Conservation (phyloP, 2,329 filamentous ascomycete species). For the Arthrocladium fulminans region DNA sequence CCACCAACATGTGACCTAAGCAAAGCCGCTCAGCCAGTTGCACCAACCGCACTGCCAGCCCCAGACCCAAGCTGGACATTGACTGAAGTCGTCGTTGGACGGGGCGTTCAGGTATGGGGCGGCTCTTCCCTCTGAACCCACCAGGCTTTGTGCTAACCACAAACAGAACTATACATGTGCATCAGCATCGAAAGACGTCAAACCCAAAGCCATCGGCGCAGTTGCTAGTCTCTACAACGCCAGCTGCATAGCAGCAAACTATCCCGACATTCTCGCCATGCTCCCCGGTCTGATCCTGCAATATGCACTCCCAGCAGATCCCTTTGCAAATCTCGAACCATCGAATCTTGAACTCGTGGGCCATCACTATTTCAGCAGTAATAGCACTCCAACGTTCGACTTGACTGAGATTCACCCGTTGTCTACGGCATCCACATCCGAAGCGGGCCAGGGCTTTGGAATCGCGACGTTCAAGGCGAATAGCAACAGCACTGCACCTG, state of each 20-base stretch:
- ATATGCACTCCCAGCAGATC: slow-evolving; percentile 46
- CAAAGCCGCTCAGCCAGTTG: slow-evolving; percentile 27
- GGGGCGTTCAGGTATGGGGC: slow-evolving; percentile 57
- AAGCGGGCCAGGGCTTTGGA: slow-evolving; percentile 42
- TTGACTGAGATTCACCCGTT: slow-evolving; percentile 47
- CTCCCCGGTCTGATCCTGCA: slow-evolving; percentile 61
- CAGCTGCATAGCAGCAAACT: slow-evolving; percentile 64
- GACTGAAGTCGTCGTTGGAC: slow-evolving; percentile 73
- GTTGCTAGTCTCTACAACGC: slow-evolving; percentile 80
- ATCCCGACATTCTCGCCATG: slow-evolving; percentile 55
- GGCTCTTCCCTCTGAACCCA: not conserved
- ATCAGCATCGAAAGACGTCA: slow-evolving; percentile 48
- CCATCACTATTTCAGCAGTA: slow-evolving; percentile 69
- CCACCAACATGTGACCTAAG: slow-evolving; percentile 28
- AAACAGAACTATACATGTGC: slow-evolving; percentile 83
- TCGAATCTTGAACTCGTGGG: slow-evolving; percentile 59
- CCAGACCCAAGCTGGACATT: slow-evolving; percentile 54
- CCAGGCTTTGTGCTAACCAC: no score
- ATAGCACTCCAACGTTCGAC: slow-evolving; percentile 69
- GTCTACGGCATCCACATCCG: slow-evolving; percentile 17
- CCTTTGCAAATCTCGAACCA: slow-evolving; percentile 32
- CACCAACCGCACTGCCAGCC: slow-evolving; percentile 52
- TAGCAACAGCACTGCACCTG: slow-evolving; percentile 53
- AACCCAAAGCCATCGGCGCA: slow-evolving; percentile 61
- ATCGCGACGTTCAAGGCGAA: slow-evolving; percentile 56